A percentile compares a stretch with the other conserved stretches of the same genome.
Evolutionary conservation across 805 yeast genomes (phyloP).

Genomic region (Yamadazyma insecticola): DNA sequence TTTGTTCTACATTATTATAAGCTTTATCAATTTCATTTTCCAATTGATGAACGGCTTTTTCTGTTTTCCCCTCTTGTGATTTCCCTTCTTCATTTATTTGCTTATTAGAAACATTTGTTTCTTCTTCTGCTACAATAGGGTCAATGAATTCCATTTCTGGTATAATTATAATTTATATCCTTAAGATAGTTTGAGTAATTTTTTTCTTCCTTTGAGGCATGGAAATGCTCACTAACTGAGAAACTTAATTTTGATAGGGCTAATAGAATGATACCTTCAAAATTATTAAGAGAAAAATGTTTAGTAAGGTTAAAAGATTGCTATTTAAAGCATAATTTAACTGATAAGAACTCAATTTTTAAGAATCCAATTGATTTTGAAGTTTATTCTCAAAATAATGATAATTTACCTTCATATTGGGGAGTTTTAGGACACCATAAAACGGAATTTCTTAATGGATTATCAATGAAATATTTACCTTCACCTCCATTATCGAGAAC

Average conservation of each 20-base stretch:
- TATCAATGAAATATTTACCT: slow-evolving; percentile 53
- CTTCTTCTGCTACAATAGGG: slow-evolving; percentile 19
- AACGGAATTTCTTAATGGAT: slow-evolving; percentile 46
- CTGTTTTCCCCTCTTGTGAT: slow-evolving; percentile 42
- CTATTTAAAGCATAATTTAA: slow-evolving; percentile 7
- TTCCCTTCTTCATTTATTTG: too few species aligned
- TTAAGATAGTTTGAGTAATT: too few species aligned
- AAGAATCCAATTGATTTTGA: slow-evolving; percentile 23
- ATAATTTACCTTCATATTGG: slow-evolving; percentile 20
- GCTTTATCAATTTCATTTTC: slow-evolving; percentile 52
- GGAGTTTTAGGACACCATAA: slow-evolving; percentile 42
- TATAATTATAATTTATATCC: too few species aligned
- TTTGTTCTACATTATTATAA: slow-evolving; percentile 41
- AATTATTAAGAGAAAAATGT: slow-evolving; percentile 2
- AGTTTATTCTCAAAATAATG: slow-evolving; percentile 13
- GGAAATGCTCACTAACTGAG: too few species aligned
- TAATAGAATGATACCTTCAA: not conserved
- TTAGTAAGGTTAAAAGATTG: slow-evolving; percentile 9
- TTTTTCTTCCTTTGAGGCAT: too few species aligned
- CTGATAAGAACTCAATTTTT: slow-evolving; percentile 11
- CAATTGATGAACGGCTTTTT: slow-evolving; percentile 45
- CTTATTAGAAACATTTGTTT: slow-evolving; percentile 5
- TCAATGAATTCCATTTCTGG: slow-evolving; percentile 28
- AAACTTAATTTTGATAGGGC: too few species aligned
- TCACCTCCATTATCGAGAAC: slow-evolving; percentile 50